Evolutionary conservation across 176 grass and related monocot species (phyloP), one percentile per base, ranked within the genome.

Genomic region (Areca catechu): DNA sequence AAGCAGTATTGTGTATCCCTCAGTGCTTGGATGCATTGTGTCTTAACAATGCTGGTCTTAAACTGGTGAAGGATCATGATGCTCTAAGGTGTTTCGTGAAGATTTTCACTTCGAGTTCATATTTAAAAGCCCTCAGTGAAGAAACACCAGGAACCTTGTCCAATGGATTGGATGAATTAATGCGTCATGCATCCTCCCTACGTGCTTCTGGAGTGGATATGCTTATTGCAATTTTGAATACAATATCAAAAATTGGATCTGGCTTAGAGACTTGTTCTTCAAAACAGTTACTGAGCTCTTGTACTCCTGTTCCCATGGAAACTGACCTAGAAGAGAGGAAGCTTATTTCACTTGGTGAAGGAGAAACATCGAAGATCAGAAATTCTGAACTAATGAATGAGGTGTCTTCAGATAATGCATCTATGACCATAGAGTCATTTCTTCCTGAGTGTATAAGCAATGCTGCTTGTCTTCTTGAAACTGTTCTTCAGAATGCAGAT

Each of bases 21-120:
- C 83, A 85, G 43, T 86, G 88, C 68, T 74, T 92, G 51, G 88
- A 92, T 59, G 79, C 88, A 34, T 52, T 92, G 49, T 92, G 88
- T 58, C 67, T 92, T 62, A 86, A 83, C 48, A 85, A 50, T 61
- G 75, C 58, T 64, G 88, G 88, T 51, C 80, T 92, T 61, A 79
- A 86, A 74, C 66, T 92, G 70, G 83, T 92, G 53, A 86, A 73
- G 70, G 83, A 92, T 54, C 27, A 49, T 19, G 72, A 83, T 77
- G 79, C 79, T 70, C 75, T 92, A 62, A 83, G 61, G 68, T 80
- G 76, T 53, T 86, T 92, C 68, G 72, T 86, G 57, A 86, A 79
- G 66, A 74, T 92, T 60, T 92, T 92, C 60, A 92, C 79, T 53
- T 86, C 88, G n/a, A 74, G 67, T 52, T 74, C 69, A 58, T 92